These are phyloP conservation scores for Cubamyces sp. DNA, from an alignment of 768 basidiomycete genomes.

Conservation along the genomic window DNA sequence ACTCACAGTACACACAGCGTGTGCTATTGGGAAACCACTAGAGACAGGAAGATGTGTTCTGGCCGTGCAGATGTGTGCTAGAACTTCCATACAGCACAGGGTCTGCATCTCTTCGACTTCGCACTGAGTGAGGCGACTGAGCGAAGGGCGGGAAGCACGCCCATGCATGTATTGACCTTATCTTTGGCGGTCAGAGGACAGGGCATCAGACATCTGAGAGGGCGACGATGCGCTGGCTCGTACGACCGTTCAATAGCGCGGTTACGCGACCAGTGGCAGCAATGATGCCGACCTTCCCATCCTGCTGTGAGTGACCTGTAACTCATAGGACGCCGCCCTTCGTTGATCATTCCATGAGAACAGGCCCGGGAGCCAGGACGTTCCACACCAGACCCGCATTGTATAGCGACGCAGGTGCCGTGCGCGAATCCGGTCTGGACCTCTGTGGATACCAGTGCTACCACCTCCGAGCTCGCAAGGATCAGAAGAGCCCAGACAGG, in stretches of 20 bases:
- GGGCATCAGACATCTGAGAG: background rate
- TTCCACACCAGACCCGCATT: background rate
- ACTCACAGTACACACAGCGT: too few relatives aligned
- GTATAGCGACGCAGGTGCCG: background rate
- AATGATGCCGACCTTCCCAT: too few relatives aligned
- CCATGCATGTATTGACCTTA: background rate
- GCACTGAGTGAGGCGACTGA: background rate
- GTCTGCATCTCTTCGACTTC: background rate
- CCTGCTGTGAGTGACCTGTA: too few relatives aligned
- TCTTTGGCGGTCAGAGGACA: slow-evolving; percentile 1
- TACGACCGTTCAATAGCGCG: too few relatives aligned
- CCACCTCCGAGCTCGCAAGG: slow-evolving; percentile 15
- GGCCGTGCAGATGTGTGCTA: background rate
- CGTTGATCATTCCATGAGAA: too few relatives aligned
- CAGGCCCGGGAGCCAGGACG: too few relatives aligned
- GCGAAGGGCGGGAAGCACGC: background rate
- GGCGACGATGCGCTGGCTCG: too few relatives aligned
- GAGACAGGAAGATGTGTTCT: background rate
- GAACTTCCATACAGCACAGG: background rate
- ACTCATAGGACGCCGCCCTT: too few relatives aligned
- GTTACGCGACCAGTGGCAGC: too few relatives aligned
- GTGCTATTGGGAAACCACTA: too few relatives aligned
- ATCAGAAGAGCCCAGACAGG: slow-evolving; percentile 13
- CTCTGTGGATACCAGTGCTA: background rate
- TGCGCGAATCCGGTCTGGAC: background rate